A percentile compares a stretch with the other conserved stretches of the same genome.
Evolutionary conservation across 2,329 filamentous ascomycete genomes (phyloP).

Genomic region (Aspergillus persii): DNA sequence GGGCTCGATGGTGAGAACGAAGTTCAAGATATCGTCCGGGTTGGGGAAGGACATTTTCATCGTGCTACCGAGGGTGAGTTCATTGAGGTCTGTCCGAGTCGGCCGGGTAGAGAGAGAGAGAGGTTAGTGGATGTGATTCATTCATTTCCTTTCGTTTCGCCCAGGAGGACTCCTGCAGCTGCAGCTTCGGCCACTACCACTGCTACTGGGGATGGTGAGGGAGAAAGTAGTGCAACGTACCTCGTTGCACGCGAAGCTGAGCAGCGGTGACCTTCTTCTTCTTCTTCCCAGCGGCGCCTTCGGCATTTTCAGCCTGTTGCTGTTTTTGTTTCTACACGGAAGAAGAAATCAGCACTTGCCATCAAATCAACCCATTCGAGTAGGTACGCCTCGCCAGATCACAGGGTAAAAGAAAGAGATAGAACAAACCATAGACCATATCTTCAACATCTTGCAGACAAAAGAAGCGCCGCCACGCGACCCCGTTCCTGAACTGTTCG

Average conservation of each 20-base stretch:
- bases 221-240: slow-evolving; percentile 47
- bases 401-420: background rate
- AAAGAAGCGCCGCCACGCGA: background rate
- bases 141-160: no score
- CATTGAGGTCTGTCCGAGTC: slow-evolving; percentile 42
- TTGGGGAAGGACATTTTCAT: slow-evolving; percentile 59
- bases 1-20: slow-evolving; percentile 49
- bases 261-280: slow-evolving; percentile 99
- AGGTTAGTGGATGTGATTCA: no score
- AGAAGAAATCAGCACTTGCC: no score
- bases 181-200: no score
- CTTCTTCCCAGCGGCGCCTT: slow-evolving; percentile 73
- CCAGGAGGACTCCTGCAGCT: no score
- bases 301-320: slow-evolving; percentile 91
- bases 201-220: background rate
- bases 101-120: no score
- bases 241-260: slow-evolving; percentile 93
- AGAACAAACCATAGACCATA: slow-evolving; percentile 88
- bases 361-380: background rate
- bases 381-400: no score
- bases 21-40: slow-evolving; percentile 59
- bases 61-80: slow-evolving; percentile 51
- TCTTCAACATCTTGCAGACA: slow-evolving; percentile 80
- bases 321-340: slow-evolving; percentile 66
- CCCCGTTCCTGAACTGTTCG: background rate